These are phyloP conservation scores for Vicia sativa DNA, from an alignment of 306 rosid species.

Conservation along the genomic window DNA sequence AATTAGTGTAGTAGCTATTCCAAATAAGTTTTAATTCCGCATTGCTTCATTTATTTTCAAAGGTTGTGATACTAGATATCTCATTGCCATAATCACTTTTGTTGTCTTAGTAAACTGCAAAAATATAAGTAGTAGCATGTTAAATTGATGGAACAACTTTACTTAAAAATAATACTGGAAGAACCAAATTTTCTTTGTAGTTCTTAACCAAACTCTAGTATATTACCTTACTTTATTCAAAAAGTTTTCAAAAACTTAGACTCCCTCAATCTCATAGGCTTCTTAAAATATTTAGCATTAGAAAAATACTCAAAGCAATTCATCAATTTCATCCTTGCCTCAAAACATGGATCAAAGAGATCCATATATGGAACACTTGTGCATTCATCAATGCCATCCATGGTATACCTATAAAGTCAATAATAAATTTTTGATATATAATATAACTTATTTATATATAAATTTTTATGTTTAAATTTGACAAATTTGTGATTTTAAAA, in stretches of 20 bases:
- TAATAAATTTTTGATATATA: background rate
- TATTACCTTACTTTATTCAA: constrained; percentile 49
- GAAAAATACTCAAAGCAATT: constrained; percentile 44
- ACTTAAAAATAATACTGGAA: too few species aligned
- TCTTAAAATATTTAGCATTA: constrained; percentile 45
- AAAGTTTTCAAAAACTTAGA: constrained; percentile 35
- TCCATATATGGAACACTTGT: constrained; percentile 54
- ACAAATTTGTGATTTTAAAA: background rate
- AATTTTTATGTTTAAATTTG: background rate
- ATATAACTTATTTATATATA: background rate
- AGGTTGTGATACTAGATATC: too few species aligned
- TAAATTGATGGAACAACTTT: too few species aligned
- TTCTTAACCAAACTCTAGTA: too few species aligned
- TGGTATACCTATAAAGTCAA: constrained; percentile 49
- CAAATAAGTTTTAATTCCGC: too few species aligned
- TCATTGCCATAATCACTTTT: too few species aligned
- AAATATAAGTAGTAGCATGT: too few species aligned
- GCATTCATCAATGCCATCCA: constrained; percentile 61
- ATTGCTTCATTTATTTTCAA: too few species aligned
- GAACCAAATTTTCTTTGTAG: too few species aligned
- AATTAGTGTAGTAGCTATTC: too few species aligned
- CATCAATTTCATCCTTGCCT: constrained; percentile 55
- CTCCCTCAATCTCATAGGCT: constrained; percentile 47
- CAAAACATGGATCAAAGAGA: constrained; percentile 59
- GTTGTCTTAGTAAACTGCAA: too few species aligned